Percentiles rank a stretch among this genome's conserved stretches.
These are phyloP conservation scores for Pichia sp. DNA, from an alignment of 1,139 yeast species.

Conservation along the genomic window DNA sequence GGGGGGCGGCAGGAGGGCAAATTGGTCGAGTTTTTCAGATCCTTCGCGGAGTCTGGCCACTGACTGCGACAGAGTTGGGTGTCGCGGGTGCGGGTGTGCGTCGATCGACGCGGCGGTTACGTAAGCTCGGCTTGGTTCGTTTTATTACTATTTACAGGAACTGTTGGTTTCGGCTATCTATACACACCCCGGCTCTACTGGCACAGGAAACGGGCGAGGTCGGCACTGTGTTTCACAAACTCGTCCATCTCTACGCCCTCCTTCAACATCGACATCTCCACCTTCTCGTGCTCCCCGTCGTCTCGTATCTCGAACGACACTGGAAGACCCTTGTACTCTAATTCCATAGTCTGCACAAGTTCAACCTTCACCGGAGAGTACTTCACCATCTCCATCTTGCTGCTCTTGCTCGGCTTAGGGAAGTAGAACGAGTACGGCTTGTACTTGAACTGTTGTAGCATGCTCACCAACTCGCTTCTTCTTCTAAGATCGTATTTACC, in stretches of 20 bases:
- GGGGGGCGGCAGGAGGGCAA: too few relatives aligned
- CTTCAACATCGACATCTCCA: constrained; percentile 27
- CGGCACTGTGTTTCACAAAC: constrained; percentile 7
- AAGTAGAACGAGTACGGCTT: constrained; percentile 16
- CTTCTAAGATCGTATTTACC: constrained; percentile 13
- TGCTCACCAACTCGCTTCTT: constrained; percentile 8
- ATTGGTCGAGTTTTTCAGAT: too few relatives aligned
- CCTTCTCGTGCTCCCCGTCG: constrained; percentile 25
- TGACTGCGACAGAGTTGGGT: too few relatives aligned
- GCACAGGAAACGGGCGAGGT: constrained; percentile 3
- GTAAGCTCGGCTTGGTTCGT: too few relatives aligned
- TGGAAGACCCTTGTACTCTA: constrained; percentile 33
- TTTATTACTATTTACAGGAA: too few relatives aligned
- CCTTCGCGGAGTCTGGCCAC: too few relatives aligned
- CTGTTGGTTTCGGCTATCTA: too few relatives aligned
- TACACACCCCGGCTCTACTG: too few relatives aligned
- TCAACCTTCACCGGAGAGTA: constrained; percentile 17
- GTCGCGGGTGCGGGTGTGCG: too few relatives aligned
- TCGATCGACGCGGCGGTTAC: constrained; percentile 3
- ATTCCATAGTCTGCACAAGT: constrained; percentile 41
- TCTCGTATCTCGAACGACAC: constrained; percentile 27
- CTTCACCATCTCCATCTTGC: constrained; percentile 3
- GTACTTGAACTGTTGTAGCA: constrained; percentile 12
- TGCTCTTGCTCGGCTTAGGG: background rate
- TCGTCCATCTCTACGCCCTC: constrained; percentile 11